A percentile compares a stretch with the other conserved stretches of the same genome.
Conservation (phyloP, 148 eudicot species). For the Amaranthus hypochondriacus region DNA sequence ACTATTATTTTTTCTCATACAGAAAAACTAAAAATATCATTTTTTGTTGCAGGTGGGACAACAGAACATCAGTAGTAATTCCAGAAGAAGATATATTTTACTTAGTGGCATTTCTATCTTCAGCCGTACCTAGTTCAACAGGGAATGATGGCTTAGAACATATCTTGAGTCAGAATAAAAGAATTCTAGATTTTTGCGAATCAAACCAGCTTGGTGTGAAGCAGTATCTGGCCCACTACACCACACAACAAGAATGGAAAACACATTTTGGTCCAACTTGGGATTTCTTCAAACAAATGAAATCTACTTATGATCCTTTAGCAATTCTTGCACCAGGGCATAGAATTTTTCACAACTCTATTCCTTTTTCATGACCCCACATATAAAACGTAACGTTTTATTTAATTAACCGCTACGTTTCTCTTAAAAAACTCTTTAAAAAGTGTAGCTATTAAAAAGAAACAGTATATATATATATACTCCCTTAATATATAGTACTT, state of each 20-base stretch:
- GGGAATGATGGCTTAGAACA: slow-evolving; percentile 49
- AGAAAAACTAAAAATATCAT: too few species aligned
- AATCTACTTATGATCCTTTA: slow-evolving; percentile 73
- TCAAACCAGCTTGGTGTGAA: slow-evolving; percentile 47
- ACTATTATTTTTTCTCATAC: too few species aligned
- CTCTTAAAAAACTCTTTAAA: too few species aligned
- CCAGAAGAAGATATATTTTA: slow-evolving; percentile 80
- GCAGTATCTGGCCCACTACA: slow-evolving; percentile 73
- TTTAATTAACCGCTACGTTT: too few species aligned
- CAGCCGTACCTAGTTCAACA: slow-evolving; percentile 54
- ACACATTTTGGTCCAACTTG: slow-evolving; percentile 71
- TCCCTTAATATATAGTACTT: too few species aligned
- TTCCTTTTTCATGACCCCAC: slow-evolving; percentile 40
- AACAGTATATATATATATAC: too few species aligned
- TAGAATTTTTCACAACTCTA: slow-evolving; percentile 60
- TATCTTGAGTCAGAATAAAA: slow-evolving; percentile 43
- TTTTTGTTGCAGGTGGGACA: slow-evolving; percentile 54
- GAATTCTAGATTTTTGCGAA: slow-evolving; percentile 54
- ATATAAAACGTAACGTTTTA: too few species aligned
- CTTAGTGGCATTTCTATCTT: slow-evolving; percentile 62
- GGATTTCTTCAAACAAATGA: slow-evolving; percentile 56
- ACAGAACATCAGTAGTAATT: slow-evolving; percentile 60
- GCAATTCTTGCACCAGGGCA: slow-evolving; percentile 93
- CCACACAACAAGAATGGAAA: slow-evolving; percentile 55
- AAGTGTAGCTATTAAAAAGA: too few species aligned